phyloP scores from a whole-genome alignment of 1,139 yeast species.

The Yamadazyma taylorii region DNA sequence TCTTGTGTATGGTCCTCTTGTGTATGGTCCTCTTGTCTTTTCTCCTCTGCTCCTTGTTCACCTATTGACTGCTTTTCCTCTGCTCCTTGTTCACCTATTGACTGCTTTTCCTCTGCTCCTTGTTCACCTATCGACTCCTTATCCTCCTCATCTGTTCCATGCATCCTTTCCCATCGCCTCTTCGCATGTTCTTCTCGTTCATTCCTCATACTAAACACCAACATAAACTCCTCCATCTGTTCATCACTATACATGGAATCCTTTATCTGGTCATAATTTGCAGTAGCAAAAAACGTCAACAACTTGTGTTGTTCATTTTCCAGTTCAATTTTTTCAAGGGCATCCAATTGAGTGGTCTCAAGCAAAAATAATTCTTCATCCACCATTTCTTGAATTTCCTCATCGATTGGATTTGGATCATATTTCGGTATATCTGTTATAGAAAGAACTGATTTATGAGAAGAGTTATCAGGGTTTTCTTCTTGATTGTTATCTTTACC shows the following conservation, averaged over 20 bases:
- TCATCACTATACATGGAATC: slow-evolving; percentile 12
- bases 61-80: too few species aligned
- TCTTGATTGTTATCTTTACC: neutral
- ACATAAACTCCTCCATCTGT: slow-evolving; percentile 10
- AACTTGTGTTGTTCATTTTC: slow-evolving; percentile 23
- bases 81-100: too few species aligned
- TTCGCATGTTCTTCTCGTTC: neutral
- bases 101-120: too few species aligned
- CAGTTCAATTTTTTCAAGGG: slow-evolving; percentile 19
- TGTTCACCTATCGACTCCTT: too few species aligned
- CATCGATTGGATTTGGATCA: neutral
- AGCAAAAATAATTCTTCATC: slow-evolving; percentile 9
- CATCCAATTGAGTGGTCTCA: slow-evolving; percentile 17
- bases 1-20: too few species aligned
- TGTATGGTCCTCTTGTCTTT: too few species aligned
- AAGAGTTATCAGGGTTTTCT: neutral
- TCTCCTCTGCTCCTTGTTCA: too few species aligned
- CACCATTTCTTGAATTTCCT: neutral
- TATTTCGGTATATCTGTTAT: slow-evolving; percentile 10
- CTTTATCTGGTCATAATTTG: slow-evolving; percentile 11
- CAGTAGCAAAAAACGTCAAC: slow-evolving; percentile 16
- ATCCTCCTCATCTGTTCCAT: too few species aligned
- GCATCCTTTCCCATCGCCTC: neutral
- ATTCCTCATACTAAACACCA: neutral
- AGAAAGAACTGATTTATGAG: too few species aligned